Evolutionary conservation across 345 rosid genomes (phyloP), one percentile per base, ranked within the genome.

Genomic region (Aquilaria yunnanensis): DNA sequence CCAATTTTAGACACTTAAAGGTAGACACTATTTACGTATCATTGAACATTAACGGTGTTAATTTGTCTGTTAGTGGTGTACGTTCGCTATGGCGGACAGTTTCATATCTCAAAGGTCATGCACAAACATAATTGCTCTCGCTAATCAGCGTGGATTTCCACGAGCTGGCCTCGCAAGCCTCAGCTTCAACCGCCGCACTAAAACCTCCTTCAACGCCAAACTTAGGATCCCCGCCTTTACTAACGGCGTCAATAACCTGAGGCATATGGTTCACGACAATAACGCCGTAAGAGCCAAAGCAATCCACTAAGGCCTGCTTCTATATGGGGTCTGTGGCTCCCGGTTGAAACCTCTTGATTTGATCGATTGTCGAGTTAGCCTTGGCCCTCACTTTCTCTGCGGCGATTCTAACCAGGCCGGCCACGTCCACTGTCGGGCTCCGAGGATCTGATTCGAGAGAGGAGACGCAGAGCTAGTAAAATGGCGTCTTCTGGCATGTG

Each of bases 271-370:
- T 87, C 78, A 61, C 63, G 9, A 90, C 92, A 14, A 85, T 83
- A 10, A 92, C 90, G 32, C 85, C 79, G 73, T 90, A 87, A 32
- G 87, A 32, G 62, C 87, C 92, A 0, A 88, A 88, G 14, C 97
- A 90, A 5, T 80, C 58, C 31, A 87, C 97, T 70, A 90, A 60
- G 1, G 79, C 80, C 10, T 80, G 69, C 78, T 90, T 85, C 3
- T 64, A 55, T 54, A 77, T 52, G 2, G 88, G 86, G 62, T 85
- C 88, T 32, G 72, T 51, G 3, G 65, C 62, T n/a, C 64, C 69
- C 62, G 64, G 78, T 46, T 85, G 71, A 33, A 74, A 69, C 10
- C 63, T 72, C 56, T 82, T 69, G 33, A 83, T 82, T 69, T 70
- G 80, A 5, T 51, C 68, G 50, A 87, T 66, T 41, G 75, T 57